Percentiles rank a stretch among this genome's conserved stretches.
phyloP scores from a whole-genome alignment of 2,329 filamentous ascomycete genomes.

The Madurella fahalii region DNA sequence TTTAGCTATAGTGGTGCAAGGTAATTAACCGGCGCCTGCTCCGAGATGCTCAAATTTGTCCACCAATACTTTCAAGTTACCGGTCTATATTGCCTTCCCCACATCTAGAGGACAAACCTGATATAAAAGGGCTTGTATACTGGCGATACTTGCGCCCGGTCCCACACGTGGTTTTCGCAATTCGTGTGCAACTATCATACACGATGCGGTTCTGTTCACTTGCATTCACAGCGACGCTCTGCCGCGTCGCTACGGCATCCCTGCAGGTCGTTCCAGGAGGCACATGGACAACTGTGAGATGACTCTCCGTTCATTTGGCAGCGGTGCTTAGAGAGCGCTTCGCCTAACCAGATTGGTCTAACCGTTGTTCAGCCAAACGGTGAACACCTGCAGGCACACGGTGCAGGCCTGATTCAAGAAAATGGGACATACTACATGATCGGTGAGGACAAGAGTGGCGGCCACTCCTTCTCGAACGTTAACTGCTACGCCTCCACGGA shows the following conservation, averaged over 20 bases:
- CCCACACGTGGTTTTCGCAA: too few species aligned
- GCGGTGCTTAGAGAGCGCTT: too few species aligned
- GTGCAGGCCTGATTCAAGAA: slow-evolving; percentile 56
- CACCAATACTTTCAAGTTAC: too few species aligned
- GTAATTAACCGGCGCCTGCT: too few species aligned
- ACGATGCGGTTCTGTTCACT: slow-evolving; percentile 18
- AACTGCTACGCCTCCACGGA: slow-evolving; percentile 64
- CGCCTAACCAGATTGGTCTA: too few species aligned
- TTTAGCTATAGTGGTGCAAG: too few species aligned
- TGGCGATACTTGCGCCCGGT: too few species aligned
- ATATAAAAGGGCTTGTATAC: too few species aligned
- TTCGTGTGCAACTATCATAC: neutral
- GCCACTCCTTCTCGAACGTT: slow-evolving; percentile 57
- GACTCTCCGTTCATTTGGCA: neutral
- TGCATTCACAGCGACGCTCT: slow-evolving; percentile 11
- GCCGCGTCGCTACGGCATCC: slow-evolving; percentile 23
- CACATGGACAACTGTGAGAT: slow-evolving; percentile 43
- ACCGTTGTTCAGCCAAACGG: slow-evolving; percentile 37
- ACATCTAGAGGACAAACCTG: too few species aligned
- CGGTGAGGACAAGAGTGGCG: slow-evolving; percentile 65
- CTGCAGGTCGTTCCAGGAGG: slow-evolving; percentile 41
- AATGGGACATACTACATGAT: slow-evolving; percentile 60
- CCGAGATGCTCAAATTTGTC: too few species aligned
- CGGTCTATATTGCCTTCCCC: too few species aligned
- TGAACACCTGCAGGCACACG: slow-evolving; percentile 62